Conservation (phyloP, 169 alveolate genomes). For the Plasmodium berghei region DNA sequence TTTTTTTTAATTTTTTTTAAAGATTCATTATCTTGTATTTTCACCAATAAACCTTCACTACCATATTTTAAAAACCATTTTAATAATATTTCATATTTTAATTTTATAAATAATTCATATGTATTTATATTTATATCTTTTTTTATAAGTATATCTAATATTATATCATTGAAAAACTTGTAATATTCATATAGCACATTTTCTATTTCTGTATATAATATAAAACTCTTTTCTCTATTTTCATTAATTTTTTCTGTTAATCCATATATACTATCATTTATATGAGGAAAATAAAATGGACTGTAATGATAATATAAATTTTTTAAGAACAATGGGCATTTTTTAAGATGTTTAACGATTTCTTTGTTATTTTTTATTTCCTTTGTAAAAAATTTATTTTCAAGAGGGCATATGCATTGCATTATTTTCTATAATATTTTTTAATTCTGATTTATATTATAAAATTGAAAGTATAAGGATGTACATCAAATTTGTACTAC, state of each 20-base stretch:
- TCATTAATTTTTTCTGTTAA: conserved; percentile 3
- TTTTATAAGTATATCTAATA: conserved; percentile 18
- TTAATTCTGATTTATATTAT: background rate
- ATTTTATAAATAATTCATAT: conserved; percentile 8
- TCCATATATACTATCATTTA: conserved; percentile 24
- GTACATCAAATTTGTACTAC: too few relatives aligned
- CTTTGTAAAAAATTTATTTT: conserved; percentile 3
- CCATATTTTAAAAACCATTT: conserved; percentile 36
- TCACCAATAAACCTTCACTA: background rate
- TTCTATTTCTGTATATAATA: background rate
- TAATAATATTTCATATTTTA: conserved; percentile 32
- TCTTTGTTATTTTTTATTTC: conserved; percentile 1
- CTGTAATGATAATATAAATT: conserved; percentile 25
- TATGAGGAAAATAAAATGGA: conserved; percentile 35
- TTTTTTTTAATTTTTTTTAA: conserved; percentile 10
- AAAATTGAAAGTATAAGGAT: background rate
- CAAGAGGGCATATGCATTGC: conserved; percentile 45
- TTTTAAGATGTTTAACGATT: conserved; percentile 36
- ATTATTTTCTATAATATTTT: background rate
- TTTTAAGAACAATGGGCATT: conserved; percentile 58
- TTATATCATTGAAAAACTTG: conserved; percentile 12
- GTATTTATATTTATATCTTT: conserved; percentile 16
- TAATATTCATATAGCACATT: conserved; percentile 8
- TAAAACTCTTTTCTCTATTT: background rate
- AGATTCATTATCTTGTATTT: conserved; percentile 11